These are phyloP conservation scores for Termitomyces sp. DNA, from an alignment of 768 basidiomycete genomes.

Conservation along the genomic window DNA sequence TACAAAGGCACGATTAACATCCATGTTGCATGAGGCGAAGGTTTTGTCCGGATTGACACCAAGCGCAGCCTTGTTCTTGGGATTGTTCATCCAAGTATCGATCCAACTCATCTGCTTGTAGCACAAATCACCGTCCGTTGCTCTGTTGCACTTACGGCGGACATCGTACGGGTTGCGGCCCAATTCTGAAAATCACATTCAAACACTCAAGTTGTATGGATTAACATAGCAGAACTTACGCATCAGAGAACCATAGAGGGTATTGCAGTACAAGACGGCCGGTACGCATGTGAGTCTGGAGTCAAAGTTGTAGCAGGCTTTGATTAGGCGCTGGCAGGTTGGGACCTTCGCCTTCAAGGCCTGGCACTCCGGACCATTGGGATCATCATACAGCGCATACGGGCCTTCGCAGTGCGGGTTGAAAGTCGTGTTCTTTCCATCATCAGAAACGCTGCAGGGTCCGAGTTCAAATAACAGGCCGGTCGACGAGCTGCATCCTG, in stretches of 20 bases:
- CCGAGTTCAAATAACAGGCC: slow-evolving; percentile 93
- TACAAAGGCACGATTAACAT: slow-evolving; percentile 78
- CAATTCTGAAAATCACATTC: slow-evolving; percentile 37
- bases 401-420: slow-evolving; percentile 83
- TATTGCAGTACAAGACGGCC: slow-evolving; percentile 77
- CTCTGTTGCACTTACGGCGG: slow-evolving; percentile 66
- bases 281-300: slow-evolving; percentile 67
- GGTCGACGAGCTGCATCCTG: slow-evolving; percentile 69
- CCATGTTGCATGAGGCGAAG: slow-evolving; percentile 73
- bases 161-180: slow-evolving; percentile 91
- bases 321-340: slow-evolving; percentile 70
- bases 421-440: slow-evolving; percentile 63
- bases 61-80: slow-evolving; percentile 71
- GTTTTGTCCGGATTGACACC: slow-evolving; percentile 59
- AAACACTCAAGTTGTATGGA: background rate
- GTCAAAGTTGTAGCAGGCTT: slow-evolving; percentile 63
- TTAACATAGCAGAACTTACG: slow-evolving; percentile 38
- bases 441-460: slow-evolving; percentile 71
- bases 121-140: slow-evolving; percentile 69
- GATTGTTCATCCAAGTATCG: slow-evolving; percentile 83
- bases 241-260: slow-evolving; percentile 68
- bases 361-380: slow-evolving; percentile 62
- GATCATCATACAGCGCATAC: slow-evolving; percentile 75
- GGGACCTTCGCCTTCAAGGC: slow-evolving; percentile 62
- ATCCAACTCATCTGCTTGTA: slow-evolving; percentile 84